phyloP scores from a whole-genome alignment of 1,139 yeast genomes.

The Pichia sp. region DNA sequence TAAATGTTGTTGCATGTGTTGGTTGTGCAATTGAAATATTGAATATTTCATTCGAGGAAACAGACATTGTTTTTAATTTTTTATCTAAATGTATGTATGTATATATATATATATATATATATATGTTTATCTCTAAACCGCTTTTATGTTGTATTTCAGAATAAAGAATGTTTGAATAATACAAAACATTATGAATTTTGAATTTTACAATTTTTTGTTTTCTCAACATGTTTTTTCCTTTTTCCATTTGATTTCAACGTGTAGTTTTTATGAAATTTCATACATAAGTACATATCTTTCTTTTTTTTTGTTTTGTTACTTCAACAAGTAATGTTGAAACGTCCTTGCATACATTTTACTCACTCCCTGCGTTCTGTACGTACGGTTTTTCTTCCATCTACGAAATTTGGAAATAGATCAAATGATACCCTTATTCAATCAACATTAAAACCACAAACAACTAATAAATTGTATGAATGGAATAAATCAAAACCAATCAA shows the following conservation, averaged over 20 bases:
- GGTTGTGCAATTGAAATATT: slow-evolving; percentile 37
- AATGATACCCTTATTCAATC: slow-evolving; percentile 30
- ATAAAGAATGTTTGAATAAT: too few relatives aligned
- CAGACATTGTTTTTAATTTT: background rate
- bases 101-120: too few relatives aligned
- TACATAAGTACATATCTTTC: too few relatives aligned
- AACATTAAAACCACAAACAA: slow-evolving; percentile 29
- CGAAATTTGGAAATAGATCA: slow-evolving; percentile 48
- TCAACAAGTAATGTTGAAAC: background rate
- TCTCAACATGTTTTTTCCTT: background rate
- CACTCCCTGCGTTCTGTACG: background rate
- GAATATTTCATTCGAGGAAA: background rate
- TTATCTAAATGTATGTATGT: too few relatives aligned
- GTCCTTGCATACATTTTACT: background rate
- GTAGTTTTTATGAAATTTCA: too few relatives aligned
- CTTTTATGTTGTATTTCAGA: too few relatives aligned
- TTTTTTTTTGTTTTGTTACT: too few relatives aligned
- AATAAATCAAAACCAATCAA: slow-evolving; percentile 27
- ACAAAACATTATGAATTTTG: background rate
- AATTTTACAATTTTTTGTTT: background rate
- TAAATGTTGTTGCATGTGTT: slow-evolving; percentile 51
- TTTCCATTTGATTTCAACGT: background rate
- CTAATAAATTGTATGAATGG: slow-evolving; percentile 39
- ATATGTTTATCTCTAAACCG: too few relatives aligned
- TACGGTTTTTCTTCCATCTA: slow-evolving; percentile 46